Evolutionary conservation across 164 flowering plant species (phyloP), one percentile per base, ranked within the genome.

Genomic region (Platanus orientalis): DNA sequence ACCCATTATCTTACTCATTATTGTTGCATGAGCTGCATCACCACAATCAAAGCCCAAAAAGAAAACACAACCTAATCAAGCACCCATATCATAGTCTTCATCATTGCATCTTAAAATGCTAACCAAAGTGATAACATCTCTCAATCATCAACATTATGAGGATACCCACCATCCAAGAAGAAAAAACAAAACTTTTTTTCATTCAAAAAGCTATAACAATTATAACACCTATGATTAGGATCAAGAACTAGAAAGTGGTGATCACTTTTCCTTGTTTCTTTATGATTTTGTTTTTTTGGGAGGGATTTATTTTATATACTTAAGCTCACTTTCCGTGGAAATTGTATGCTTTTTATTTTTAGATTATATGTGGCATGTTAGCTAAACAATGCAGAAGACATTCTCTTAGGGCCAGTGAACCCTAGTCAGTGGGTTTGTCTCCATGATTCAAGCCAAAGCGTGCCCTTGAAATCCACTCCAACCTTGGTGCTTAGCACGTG

Each of bases 361-460:
- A n/a, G n/a, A n/a, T n/a, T n/a, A n/a, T n/a, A 36, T 62, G 72
- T 49, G 47, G 32, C 20, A 13, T 56, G 66, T 75, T 57, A 40
- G 68, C 34, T 48, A 70, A 60, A 69, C 86, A 80, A 83, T 71
- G 81, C 67, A 73, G 77, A 69, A 75, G 81, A 90, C 89, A 87
- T 85, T 90, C 92, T 71, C 85, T 76, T 76, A 67, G 67, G 73
- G 74, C 61, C 32, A 50, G 79, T 52, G 82, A 77, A 73, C 58
- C 59, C 48, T 19, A 71, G 78, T 69, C 80, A 79, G 84, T 78
- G 79, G 83, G 74, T 69, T 64, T 84, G 94, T 83, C 92, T 79
- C 91, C 90, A 75, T 83, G 79, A 79, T 81, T 79, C 88, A 80
- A 85, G 72, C 90, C 92, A 82, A 82, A 71, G 97, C 97, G 91